Evolutionary conservation across 345 rosid genomes (phyloP).

Genomic region (Ceriops tagal): DNA sequence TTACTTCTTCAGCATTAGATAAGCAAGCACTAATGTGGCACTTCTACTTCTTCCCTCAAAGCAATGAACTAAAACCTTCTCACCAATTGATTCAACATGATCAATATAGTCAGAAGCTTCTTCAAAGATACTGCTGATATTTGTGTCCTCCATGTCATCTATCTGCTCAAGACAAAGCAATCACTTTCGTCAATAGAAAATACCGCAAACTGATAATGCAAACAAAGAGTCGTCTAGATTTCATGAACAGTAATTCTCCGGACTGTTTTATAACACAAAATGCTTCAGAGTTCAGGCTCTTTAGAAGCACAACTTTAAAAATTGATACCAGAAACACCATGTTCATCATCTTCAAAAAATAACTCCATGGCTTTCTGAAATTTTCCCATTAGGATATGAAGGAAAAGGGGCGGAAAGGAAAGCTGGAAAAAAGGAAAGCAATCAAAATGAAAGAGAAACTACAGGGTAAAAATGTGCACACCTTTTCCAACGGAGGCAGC

Average conservation of each 20-base stretch:
- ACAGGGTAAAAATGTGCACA: no score
- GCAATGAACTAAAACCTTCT: slow-evolving; percentile 87
- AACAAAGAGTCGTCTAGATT: background rate
- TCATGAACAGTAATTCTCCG: background rate
- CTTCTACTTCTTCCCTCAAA: slow-evolving; percentile 99
- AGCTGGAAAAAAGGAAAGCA: no score
- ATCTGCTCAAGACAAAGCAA: slow-evolving; percentile 45
- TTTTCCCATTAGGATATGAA: no score
- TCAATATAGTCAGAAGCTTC: slow-evolving; percentile 83
- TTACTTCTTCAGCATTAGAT: slow-evolving; percentile 90
- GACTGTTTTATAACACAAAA: background rate
- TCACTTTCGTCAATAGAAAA: background rate
- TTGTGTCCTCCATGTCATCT: slow-evolving; percentile 73
- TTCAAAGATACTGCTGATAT: slow-evolving; percentile 69
- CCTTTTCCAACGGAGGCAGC: no score
- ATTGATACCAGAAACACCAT: no score
- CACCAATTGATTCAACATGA: slow-evolving; percentile 68
- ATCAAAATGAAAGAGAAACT: no score
- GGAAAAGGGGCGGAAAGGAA: no score
- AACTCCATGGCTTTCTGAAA: no score
- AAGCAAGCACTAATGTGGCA: slow-evolving; percentile 80
- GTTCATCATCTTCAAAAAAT: no score
- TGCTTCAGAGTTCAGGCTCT: no score
- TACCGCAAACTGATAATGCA: background rate
- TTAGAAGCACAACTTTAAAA: no score